Evolutionary conservation across 2,329 filamentous ascomycete genomes (phyloP), one percentile per base, ranked within the genome.

Genomic region (Passalora sequoiae): DNA sequence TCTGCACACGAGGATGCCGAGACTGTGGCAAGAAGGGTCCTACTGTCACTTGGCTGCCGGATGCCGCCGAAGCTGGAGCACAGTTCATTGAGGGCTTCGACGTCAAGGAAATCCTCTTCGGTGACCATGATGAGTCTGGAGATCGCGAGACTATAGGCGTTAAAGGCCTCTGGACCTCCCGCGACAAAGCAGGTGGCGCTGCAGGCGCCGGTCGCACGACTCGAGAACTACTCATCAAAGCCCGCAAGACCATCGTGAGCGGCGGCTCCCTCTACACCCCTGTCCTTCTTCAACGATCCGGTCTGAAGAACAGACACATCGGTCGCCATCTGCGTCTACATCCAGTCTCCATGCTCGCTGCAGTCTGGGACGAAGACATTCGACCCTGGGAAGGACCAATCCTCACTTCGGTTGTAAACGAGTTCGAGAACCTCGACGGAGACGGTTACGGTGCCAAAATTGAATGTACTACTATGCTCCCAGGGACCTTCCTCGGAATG

Each of bases 301-400:
- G 88, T 1, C 65, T 96, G 38, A 82, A 77, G 70, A 95, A 94
- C 61, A 74, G 74, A 3, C 82, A 95, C 44, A 83, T 96, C 50
- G 91, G 91, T 19, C 77, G 75, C 6, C 86, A 96, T 57, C 76
- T 96, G 3, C 74, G 92, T 57, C 65, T 95, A 1, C 91, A 97
- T 59, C 91, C 89, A 1, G 82, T 81, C 58, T 59, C 60, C 3
- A 50, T 76, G 39, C 51, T 74, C 8, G 70, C 65, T 24, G 84
- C 76, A 2, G 71, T 81, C n/a, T 89, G 83, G 63, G 72, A 83
- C 22, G 74, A 88, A 46, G 81, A 85, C 25, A 74, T 82, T 15
- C 75, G 73, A n/a, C 67, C 64, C 1, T 72, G 74, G 74, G 72
- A 81, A 74, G 84, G 88, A 12, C 76, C 81, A 2, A 89, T 89